phyloP scores from a whole-genome alignment of 2,329 filamentous ascomycete species.

The Leptographium lundbergii region DNA sequence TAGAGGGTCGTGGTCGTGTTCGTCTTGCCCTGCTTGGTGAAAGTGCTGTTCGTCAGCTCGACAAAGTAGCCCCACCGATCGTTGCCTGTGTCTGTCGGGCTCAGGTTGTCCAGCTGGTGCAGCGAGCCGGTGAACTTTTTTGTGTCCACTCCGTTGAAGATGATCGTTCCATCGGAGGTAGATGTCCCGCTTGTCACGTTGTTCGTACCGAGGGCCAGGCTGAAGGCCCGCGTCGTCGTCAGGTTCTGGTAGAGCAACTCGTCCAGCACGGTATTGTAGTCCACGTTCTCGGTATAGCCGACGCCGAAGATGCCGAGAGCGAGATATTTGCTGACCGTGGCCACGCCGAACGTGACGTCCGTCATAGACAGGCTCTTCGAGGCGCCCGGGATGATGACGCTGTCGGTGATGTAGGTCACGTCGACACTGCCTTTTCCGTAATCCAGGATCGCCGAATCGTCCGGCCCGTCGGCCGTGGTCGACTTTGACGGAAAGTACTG shows the following conservation, averaged over 20 bases:
- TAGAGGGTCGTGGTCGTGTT: conserved; percentile 10
- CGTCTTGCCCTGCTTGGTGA: conserved; percentile 19
- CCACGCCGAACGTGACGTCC: conserved; percentile 47
- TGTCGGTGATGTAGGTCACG: conserved; percentile 29
- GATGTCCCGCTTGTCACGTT: conserved; percentile 7
- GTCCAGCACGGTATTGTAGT: conserved; percentile 34
- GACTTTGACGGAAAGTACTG: conserved; percentile 27
- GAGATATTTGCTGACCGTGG: conserved; percentile 29
- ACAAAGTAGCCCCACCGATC: conserved; percentile 26
- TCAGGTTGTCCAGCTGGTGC: conserved; percentile 16
- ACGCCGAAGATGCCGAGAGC: conserved; percentile 53
- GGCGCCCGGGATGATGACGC: conserved; percentile 17
- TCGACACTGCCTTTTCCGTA: conserved; percentile 33
- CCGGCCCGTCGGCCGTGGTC: conserved; percentile 17
- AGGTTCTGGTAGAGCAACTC: conserved; percentile 31
- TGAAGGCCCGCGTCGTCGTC: conserved; percentile 26
- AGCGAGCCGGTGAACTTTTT: conserved; percentile 28
- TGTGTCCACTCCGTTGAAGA: conserved; percentile 35
- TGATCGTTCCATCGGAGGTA: conserved; percentile 15
- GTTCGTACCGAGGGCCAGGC: conserved; percentile 19
- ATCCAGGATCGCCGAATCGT: conserved; percentile 20
- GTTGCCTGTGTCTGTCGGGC: conserved; percentile 14
- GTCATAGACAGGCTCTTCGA: conserved; percentile 23
- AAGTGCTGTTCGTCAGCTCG: conserved; percentile 23
- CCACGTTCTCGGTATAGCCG: conserved; percentile 37